These are phyloP conservation scores for Scutellaria galericulata DNA, from an alignment of 257 asterid genomes.

Conservation along the genomic window DNA sequence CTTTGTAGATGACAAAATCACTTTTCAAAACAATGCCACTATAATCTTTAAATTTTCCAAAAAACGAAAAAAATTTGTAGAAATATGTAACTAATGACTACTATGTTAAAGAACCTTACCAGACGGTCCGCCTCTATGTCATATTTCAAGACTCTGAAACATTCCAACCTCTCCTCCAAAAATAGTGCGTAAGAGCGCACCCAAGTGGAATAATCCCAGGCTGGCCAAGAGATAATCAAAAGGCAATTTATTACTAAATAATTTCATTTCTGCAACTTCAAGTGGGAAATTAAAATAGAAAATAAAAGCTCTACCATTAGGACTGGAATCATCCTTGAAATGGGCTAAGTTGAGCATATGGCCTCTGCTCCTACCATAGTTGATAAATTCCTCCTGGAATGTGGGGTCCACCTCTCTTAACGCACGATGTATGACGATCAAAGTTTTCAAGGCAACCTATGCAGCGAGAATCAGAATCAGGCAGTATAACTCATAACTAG, in stretches of 20 bases:
- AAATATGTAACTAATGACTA: neutral
- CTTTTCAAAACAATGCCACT: neutral
- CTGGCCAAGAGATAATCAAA: constrained; percentile 47
- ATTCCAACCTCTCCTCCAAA: constrained; percentile 97
- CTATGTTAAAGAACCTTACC: constrained; percentile 44
- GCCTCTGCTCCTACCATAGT: constrained; percentile 81
- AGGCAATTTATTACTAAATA: constrained; percentile 25
- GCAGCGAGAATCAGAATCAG: constrained; percentile 9
- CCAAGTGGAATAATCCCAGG: constrained; percentile 99
- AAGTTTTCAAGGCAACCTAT: constrained; percentile 95
- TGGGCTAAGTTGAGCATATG: constrained; percentile 92
- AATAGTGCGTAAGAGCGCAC: constrained; percentile 85
- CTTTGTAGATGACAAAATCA: neutral
- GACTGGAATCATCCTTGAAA: constrained; percentile 97
- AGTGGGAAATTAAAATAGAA: neutral
- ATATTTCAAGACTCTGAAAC: constrained; percentile 82
- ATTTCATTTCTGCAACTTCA: constrained; percentile 20
- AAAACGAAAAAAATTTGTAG: neutral
- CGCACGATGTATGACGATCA: constrained; percentile 96
- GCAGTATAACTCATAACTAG: constrained; percentile 13
- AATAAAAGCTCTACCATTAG: constrained; percentile 64
- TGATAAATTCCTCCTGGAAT: constrained; percentile 89
- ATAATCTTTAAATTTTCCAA: neutral
- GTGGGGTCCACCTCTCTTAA: constrained; percentile 95
- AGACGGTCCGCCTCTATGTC: constrained; percentile 81